Evolutionary conservation across 176 grass and related monocot genomes (phyloP), one percentile per base, ranked within the genome.

Genomic region (Oryza punctata): DNA sequence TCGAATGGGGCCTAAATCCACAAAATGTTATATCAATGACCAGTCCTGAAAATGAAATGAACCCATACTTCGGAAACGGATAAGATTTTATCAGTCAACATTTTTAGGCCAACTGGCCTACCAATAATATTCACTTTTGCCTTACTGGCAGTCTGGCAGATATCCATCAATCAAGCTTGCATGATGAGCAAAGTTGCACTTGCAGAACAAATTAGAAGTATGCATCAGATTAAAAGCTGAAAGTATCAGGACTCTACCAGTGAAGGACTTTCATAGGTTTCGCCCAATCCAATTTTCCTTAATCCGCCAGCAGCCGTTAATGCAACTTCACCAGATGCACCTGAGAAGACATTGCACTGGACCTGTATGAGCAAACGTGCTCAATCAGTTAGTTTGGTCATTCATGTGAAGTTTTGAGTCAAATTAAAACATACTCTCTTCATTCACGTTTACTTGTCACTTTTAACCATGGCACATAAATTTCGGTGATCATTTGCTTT

Each of bases 321-420:
- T 81, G 92, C 7, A 73, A 95, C 82, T 43, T 95, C 89, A 79
- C 90, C 81, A 78, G 89, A 88, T 84, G 79, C 29, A 35, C 91
- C 92, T 83, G 94, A 84, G 85, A 98, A 98, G 80, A 90, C 91
- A 90, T 98, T 98, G 76, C 96, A 98, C 63, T 98, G 96, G 45
- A 98, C 85, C 92, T 98, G 78, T 67, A 88, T 50, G 25, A 73
- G 71, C 21, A 80, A 86, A 69, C n/a, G 70, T 75, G 74, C 67
- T 69, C 70, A 87, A 3, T 64, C 47, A 24, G 45, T 49, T 70
- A 85, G 12, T 57, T 81, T 12, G 18, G 52, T 14, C 23, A 70
- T 57, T 12, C 73, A 78, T 65, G 52, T n/a, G 5, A 83, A 65
- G 27, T 72, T 19, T 26, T 1, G 11, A 69, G 33, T 47, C 24